Conservation (phyloP, 75 land plant species). For the Selaginella moellendorffii region DNA sequence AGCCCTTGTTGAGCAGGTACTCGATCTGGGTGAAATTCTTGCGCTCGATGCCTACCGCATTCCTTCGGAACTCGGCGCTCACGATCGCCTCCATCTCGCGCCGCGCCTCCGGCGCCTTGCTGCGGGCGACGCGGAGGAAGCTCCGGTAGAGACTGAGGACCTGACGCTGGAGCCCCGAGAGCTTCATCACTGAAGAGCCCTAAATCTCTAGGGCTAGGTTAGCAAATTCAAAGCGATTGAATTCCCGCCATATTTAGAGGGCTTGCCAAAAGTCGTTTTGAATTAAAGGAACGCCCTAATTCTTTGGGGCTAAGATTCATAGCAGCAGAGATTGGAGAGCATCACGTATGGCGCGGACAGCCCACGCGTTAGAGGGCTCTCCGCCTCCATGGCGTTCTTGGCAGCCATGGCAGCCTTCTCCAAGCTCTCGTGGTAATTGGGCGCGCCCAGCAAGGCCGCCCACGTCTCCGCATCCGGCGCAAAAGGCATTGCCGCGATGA, state of each 20-base stretch:
- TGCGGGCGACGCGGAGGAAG: conserved; percentile 58
- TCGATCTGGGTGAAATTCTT: conserved; percentile 64
- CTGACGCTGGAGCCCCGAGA: conserved; percentile 86
- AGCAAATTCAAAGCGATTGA: too few relatives aligned
- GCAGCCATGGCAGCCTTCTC: neutral
- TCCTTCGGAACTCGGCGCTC: conserved; percentile 47
- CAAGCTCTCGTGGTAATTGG: neutral
- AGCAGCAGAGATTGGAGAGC: neutral
- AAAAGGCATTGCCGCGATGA: neutral
- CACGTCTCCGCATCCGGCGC: neutral
- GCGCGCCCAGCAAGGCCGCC: neutral
- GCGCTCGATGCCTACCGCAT: conserved; percentile 44
- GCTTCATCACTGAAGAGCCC: conserved; percentile 13
- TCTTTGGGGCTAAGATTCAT: too few relatives aligned
- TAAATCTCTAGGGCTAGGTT: neutral
- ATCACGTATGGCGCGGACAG: neutral
- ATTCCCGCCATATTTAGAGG: too few relatives aligned
- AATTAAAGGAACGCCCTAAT: too few relatives aligned
- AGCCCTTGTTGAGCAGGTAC: conserved; percentile 56
- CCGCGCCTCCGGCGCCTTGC: conserved; percentile 48
- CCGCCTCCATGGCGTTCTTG: neutral
- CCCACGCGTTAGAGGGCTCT: too few relatives aligned
- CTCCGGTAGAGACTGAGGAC: conserved; percentile 58
- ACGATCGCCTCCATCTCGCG: conserved; percentile 39
- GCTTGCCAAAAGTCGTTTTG: too few relatives aligned